Conservation (phyloP, 805 yeast genomes). For the Wickerhamomyces tratensis region DNA sequence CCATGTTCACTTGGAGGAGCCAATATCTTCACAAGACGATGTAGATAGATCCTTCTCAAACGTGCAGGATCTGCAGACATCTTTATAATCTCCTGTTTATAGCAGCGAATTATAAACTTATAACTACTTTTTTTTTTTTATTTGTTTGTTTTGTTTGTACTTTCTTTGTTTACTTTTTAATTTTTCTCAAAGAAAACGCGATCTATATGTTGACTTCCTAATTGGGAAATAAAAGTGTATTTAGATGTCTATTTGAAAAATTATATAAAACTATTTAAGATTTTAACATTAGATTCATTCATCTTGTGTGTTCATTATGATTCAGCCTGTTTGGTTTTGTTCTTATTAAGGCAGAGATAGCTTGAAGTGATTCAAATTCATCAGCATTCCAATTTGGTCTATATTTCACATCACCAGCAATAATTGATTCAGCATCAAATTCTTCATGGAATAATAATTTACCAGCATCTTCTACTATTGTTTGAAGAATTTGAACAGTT, state of each 20-base stretch:
- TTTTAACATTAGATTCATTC: too few relatives aligned
- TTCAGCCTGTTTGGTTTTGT: too few relatives aligned
- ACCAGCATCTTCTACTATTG: not conserved
- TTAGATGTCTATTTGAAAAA: too few relatives aligned
- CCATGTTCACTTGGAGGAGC: slow-evolving; percentile 5
- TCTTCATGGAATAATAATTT: too few relatives aligned
- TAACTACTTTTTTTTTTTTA: too few relatives aligned
- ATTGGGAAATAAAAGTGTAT: slow-evolving; percentile 2
- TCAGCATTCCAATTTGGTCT: too few relatives aligned
- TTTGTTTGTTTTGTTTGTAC: not conserved
- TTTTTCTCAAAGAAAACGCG: not conserved
- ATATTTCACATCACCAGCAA: too few relatives aligned
- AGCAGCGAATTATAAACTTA: too few relatives aligned
- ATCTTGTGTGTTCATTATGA: too few relatives aligned
- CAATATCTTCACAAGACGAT: slow-evolving; percentile 10
- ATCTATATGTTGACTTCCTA: slow-evolving; percentile 3
- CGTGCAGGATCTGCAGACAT: slow-evolving; percentile 4
- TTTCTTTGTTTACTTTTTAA: not conserved
- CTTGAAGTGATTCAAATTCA: too few relatives aligned
- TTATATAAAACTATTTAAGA: too few relatives aligned
- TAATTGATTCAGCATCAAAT: not conserved
- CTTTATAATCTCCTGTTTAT: not conserved
- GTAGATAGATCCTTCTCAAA: slow-evolving; percentile 7
- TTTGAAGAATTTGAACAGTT: not conserved
- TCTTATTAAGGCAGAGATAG: too few relatives aligned